Conservation (phyloP, 129 eudicot genomes). For the Tagetes erecta region DNA sequence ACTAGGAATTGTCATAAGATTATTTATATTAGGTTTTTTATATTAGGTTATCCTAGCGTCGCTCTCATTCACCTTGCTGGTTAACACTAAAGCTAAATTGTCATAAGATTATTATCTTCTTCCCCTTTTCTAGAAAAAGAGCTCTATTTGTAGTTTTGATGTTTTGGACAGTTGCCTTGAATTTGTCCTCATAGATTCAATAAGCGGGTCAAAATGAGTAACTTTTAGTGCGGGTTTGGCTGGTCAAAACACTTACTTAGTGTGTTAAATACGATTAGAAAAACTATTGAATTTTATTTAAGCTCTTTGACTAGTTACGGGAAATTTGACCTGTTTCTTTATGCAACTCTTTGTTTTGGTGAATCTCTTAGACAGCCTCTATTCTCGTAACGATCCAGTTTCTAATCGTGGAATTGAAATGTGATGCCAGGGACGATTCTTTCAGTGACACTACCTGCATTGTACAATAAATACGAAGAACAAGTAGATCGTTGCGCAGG, state of each 20-base stretch:
- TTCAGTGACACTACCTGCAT: constrained; percentile 76
- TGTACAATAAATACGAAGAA: constrained; percentile 73
- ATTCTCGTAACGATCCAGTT: background rate
- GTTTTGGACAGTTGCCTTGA: constrained; percentile 5
- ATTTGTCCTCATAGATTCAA: background rate
- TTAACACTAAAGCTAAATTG: background rate
- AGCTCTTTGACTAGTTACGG: background rate
- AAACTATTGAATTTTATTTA: background rate
- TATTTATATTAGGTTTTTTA: too few relatives aligned
- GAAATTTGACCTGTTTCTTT: background rate
- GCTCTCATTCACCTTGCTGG: background rate
- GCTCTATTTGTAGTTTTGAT: background rate
- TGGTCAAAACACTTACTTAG: background rate
- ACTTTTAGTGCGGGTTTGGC: background rate
- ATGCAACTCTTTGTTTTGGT: background rate
- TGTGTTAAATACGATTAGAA: background rate
- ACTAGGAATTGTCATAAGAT: too few relatives aligned
- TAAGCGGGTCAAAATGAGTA: background rate
- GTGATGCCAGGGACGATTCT: constrained; percentile 64
- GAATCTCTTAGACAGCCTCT: background rate
- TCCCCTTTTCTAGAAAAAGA: background rate
- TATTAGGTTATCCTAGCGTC: background rate
- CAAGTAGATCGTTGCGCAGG: constrained; percentile 67
- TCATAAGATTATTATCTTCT: background rate
- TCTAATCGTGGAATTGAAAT: background rate